These are phyloP conservation scores for Ophiostoma populinum DNA, from an alignment of 2,329 filamentous ascomycete species.

Conservation along the genomic window DNA sequence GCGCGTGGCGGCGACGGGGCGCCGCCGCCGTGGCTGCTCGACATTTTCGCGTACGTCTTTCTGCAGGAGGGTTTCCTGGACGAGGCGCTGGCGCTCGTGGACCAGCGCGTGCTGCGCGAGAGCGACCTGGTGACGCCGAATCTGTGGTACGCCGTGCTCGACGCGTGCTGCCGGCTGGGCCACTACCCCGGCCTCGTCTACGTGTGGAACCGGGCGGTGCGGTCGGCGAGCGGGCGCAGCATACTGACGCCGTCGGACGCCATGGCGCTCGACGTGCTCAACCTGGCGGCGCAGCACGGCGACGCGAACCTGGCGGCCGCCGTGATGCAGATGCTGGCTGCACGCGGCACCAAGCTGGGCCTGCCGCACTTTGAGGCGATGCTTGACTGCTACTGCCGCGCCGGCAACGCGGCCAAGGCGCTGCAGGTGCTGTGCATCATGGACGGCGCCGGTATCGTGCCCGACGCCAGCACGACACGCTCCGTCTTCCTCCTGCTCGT, in stretches of 20 bases:
- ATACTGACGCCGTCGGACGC: slow-evolving; percentile 34
- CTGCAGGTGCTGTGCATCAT: slow-evolving; percentile 60
- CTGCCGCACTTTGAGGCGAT: slow-evolving; percentile 66
- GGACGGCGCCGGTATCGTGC: slow-evolving; percentile 40
- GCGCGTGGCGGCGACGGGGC: slow-evolving; percentile 15
- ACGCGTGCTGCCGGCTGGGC: slow-evolving; percentile 47
- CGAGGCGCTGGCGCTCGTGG: slow-evolving; percentile 54
- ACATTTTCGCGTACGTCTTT: slow-evolving; percentile 59
- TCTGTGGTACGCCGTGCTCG: slow-evolving; percentile 58
- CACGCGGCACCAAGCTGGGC: slow-evolving; percentile 38
- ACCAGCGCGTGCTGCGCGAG: slow-evolving; percentile 28
- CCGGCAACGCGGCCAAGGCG: slow-evolving; percentile 44
- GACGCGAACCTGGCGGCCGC: slow-evolving; percentile 53
- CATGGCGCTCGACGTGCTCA: slow-evolving; percentile 39
- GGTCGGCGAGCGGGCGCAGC: slow-evolving; percentile 16
- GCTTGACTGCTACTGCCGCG: slow-evolving; percentile 48
- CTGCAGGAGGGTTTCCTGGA: slow-evolving; percentile 58
- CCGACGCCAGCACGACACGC: slow-evolving; percentile 43
- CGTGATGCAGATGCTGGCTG: slow-evolving; percentile 48
- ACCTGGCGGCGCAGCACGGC: slow-evolving; percentile 49
- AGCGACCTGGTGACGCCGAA: slow-evolving; percentile 25
- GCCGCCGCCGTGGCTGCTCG: slow-evolving; percentile 58
- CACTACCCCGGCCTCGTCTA: slow-evolving; percentile 48
- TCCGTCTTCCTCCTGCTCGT: slow-evolving; percentile 30
- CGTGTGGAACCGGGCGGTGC: slow-evolving; percentile 44